Conservation (phyloP, 2,329 filamentous ascomycete species). For the Trichoderma endophyticum region DNA sequence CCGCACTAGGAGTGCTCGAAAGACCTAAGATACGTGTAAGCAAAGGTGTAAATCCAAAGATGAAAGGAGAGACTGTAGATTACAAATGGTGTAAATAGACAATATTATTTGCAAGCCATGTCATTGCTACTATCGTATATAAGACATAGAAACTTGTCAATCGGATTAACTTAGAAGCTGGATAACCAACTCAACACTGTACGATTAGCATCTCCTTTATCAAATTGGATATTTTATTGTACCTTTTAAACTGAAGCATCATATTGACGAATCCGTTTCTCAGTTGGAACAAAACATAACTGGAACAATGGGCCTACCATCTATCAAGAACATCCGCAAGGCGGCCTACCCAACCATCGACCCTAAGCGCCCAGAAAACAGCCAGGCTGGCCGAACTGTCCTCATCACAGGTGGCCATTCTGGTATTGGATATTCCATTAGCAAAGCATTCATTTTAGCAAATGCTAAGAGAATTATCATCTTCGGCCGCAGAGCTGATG, state of each 20-base stretch:
- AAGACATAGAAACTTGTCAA: not conserved
- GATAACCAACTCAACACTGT: not conserved
- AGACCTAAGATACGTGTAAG: not conserved
- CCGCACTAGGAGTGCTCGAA: not conserved
- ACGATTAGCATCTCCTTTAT: not conserved
- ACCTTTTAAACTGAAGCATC: not conserved
- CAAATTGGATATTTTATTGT: not conserved
- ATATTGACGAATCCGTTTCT: rapidly evolving
- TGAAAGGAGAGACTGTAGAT: not conserved
- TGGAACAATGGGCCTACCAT: not conserved
- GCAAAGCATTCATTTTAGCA: not conserved
- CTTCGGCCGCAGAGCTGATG: not conserved
- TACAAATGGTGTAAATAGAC: not conserved
- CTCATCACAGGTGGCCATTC: not conserved
- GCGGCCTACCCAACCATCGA: not conserved
- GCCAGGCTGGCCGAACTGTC: not conserved
- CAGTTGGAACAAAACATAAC: not conserved
- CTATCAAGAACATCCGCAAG: not conserved
- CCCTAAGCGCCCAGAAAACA: not conserved
- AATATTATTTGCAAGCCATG: not conserved
- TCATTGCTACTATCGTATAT: not conserved
- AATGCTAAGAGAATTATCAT: not conserved
- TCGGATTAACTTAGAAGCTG: no score
- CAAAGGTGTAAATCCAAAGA: not conserved
- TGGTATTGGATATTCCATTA: not conserved